Evolutionary conservation across 1,284 basidiomycete genomes (phyloP), one percentile per base, ranked within the genome.

Genomic region (Exobasidium cylindrosporum): DNA sequence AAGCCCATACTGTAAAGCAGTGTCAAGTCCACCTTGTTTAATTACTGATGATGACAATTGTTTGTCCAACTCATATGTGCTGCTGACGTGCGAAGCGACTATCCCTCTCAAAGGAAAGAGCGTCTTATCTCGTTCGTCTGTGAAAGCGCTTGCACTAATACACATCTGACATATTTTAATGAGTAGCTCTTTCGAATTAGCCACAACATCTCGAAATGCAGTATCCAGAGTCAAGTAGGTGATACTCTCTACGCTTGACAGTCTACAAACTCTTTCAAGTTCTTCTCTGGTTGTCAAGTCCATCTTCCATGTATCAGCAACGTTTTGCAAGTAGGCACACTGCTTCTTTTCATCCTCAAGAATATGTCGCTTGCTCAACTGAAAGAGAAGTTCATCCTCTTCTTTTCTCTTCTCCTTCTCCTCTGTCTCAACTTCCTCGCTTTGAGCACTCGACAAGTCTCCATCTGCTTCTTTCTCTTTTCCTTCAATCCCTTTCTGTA

Each of bases 191-290:
- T 31, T 3, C 17, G 72, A 66, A 1, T 46, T 31, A 5, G 64
- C 52, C 0, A 74, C 23, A 14, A 29, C 31, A 13, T 70, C 60
- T 24, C 67, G 69, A 56, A 64, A 64, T 0, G 55, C 32, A 0
- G 74, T 57, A 29, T 65, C 60, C 3, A 68, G 59, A 6, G 67
- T 66, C 30, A 78, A 67, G 58, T 75, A 77, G 43, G 70, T 64
- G 6, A 78, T 46, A 1, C 63, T 65, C 47, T 78, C 76, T 14
- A 76, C 30, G 17, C 24, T 31, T 21, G 53, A 35, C 4, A 55
- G n/a, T 44, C 30, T 23, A 50, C 47, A 50, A 13, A 50, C 21
- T 28, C 47, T 50, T 7, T 14, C 47, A 3, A 50, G 47, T 28
- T 50, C 47, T 28, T 50, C 26, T 13, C 26, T 50, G 4, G 26